phyloP scores from a whole-genome alignment of 169 alveolate genomes.

The Eimeria maxima region DNA sequence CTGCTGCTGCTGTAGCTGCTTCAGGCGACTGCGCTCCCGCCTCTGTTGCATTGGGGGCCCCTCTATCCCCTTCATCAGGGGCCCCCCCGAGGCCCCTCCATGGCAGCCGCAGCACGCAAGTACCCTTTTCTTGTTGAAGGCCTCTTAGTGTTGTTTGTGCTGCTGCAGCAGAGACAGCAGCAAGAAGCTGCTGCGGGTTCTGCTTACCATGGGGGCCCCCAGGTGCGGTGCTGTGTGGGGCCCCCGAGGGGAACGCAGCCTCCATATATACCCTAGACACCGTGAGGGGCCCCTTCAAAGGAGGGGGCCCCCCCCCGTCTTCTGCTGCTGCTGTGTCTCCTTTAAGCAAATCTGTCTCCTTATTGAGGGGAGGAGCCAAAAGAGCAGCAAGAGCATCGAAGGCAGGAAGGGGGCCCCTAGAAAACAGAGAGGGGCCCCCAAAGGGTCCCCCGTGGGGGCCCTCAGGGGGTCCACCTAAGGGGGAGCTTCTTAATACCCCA shows the following conservation, averaged over 20 bases:
- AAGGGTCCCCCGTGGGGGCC: too few species aligned
- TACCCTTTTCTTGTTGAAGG: neutral
- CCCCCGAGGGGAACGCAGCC: slow-evolving; percentile 8
- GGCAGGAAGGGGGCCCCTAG: slow-evolving; percentile 17
- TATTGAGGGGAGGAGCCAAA: neutral
- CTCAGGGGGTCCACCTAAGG: too few species aligned
- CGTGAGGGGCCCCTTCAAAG: neutral
- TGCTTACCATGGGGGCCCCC: too few species aligned
- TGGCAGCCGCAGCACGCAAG: neutral
- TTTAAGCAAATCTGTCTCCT: neutral
- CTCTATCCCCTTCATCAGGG: neutral
- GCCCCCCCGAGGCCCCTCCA: too few species aligned
- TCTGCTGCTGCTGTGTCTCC: neutral
- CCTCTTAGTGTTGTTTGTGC: neutral
- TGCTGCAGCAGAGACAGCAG: slow-evolving; percentile 30
- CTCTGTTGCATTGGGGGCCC: too few species aligned
- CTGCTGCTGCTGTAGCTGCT: neutral
- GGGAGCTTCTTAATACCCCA: too few species aligned
- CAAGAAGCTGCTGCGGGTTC: neutral
- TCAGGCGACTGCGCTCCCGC: neutral
- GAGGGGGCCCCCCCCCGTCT: too few species aligned
- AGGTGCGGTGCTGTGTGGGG: neutral
- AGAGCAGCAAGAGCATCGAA: slow-evolving; percentile 1
- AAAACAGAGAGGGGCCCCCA: neutral
- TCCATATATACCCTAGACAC: slow-evolving; percentile 2